Evolutionary conservation across 1,284 basidiomycete genomes (phyloP).

Genomic region (Trichosporon coremiiforme): DNA sequence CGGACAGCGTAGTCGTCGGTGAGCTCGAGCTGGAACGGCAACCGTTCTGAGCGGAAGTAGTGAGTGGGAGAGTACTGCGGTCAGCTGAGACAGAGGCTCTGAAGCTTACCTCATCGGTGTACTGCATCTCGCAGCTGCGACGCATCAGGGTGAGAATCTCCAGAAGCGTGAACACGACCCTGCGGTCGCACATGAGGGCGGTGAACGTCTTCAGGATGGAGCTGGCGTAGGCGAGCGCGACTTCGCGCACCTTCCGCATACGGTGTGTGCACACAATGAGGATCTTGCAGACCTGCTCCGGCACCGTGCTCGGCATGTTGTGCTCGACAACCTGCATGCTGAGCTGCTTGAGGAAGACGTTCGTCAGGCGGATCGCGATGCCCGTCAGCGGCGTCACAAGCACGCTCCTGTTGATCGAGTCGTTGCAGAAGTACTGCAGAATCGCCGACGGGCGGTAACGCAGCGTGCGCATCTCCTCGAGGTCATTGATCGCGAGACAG

Average conservation of each 20-base stretch:
- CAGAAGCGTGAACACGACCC: slow-evolving; percentile 83
- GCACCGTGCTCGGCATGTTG: slow-evolving; percentile 71
- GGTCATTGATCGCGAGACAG: slow-evolving; percentile 80
- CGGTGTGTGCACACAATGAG: slow-evolving; percentile 82
- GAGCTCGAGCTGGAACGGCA: slow-evolving; percentile 73
- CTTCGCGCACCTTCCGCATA: slow-evolving; percentile 74
- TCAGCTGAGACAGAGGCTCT: neutral
- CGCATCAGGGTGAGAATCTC: slow-evolving; percentile 89
- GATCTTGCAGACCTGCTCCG: slow-evolving; percentile 73
- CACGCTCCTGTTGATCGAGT: slow-evolving; percentile 72
- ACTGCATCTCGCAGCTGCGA: slow-evolving; percentile 86
- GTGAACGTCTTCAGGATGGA: slow-evolving; percentile 89
- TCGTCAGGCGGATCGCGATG: slow-evolving; percentile 76
- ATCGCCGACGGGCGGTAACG: slow-evolving; percentile 79
- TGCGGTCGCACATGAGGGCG: slow-evolving; percentile 86
- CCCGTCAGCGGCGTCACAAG: slow-evolving; percentile 73
- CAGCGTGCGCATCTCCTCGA: slow-evolving; percentile 84
- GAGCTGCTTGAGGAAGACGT: slow-evolving; percentile 65
- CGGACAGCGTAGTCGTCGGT: slow-evolving; percentile 85
- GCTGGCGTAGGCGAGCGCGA: slow-evolving; percentile 80
- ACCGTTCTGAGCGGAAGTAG: slow-evolving; percentile 76
- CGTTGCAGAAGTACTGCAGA: slow-evolving; percentile 86
- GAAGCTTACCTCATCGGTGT: slow-evolving; percentile 75
- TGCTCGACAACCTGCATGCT: slow-evolving; percentile 76
- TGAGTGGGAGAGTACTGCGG: slow-evolving; percentile 82